A percentile compares a stretch with the other conserved stretches of the same genome.
phyloP scores from a whole-genome alignment of 73 alveolate species.

The Blepharisma japonicum region DNA sequence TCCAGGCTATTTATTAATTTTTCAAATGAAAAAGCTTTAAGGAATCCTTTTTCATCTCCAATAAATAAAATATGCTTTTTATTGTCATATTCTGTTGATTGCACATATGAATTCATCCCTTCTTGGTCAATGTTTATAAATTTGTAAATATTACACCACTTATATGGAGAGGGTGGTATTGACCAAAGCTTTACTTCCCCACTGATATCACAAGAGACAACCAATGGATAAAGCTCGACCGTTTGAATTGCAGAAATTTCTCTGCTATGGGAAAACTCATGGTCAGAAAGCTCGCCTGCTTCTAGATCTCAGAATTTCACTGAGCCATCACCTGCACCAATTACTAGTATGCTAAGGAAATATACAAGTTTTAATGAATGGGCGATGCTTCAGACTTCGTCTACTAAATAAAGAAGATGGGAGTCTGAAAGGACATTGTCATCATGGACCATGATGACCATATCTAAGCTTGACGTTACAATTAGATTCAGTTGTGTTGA shows the following conservation, averaged over 20 bases:
- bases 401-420: neutral
- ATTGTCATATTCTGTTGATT: neutral
- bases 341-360: neutral
- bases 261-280: neutral
- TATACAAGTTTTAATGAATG: neutral
- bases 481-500: neutral
- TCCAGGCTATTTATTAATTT: neutral
- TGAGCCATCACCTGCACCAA: conserved; percentile 14
- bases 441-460: neutral
- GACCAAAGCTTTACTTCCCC: neutral
- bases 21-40: neutral
- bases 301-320: neutral
- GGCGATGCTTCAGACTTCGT: neutral
- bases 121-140: neutral
- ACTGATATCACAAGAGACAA: neutral
- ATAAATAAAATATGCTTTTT: neutral
- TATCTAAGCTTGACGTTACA: conserved; percentile 3
- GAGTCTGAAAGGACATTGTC: conserved; percentile 1
- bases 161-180: neutral
- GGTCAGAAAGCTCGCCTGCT: neutral
- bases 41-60: neutral
- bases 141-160: neutral
- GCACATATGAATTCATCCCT: neutral
- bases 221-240: neutral
- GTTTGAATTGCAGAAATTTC: neutral